Percentiles rank a stretch among this genome's conserved stretches.
phyloP scores from a whole-genome alignment of 257 asterid genomes.

The Mitragyna speciosa region DNA sequence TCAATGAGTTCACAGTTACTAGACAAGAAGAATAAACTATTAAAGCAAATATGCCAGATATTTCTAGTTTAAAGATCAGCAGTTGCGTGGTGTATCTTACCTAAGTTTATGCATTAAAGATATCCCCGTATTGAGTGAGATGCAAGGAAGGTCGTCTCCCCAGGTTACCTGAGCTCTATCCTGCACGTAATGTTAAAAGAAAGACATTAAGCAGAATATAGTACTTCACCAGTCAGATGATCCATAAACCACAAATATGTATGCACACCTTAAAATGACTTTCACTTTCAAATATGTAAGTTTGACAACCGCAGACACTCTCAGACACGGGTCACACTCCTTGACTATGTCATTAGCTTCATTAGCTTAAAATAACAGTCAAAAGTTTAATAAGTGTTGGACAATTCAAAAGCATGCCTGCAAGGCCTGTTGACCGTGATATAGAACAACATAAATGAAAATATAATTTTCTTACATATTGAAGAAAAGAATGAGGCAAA shows the following conservation, averaged over 20 bases:
- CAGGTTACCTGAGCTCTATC: conserved; percentile 59
- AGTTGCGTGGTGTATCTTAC: conserved; percentile 27
- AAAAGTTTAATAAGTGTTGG: background rate
- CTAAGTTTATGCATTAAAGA: conserved; percentile 89
- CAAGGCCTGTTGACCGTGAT: background rate
- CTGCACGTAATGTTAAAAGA: conserved; percentile 37
- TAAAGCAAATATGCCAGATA: background rate
- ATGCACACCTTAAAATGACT: background rate
- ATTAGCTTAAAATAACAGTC: background rate
- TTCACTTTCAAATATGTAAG: background rate
- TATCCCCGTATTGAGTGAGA: conserved; percentile 72
- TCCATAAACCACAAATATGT: background rate
- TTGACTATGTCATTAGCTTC: background rate
- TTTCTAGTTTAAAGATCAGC: background rate
- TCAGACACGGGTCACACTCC: background rate
- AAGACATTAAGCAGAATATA: background rate
- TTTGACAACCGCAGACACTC: background rate
- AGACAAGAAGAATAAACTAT: background rate
- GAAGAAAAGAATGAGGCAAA: background rate
- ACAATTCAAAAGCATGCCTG: background rate
- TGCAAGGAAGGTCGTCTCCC: conserved; percentile 73
- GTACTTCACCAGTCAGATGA: background rate
- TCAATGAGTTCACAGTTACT: background rate
- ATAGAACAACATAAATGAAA: background rate
- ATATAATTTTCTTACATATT: background rate